Percentiles rank a stretch among this genome's conserved stretches.
These are phyloP conservation scores for Naganishia kalamii DNA, from an alignment of 768 basidiomycete species.

Conservation along the genomic window DNA sequence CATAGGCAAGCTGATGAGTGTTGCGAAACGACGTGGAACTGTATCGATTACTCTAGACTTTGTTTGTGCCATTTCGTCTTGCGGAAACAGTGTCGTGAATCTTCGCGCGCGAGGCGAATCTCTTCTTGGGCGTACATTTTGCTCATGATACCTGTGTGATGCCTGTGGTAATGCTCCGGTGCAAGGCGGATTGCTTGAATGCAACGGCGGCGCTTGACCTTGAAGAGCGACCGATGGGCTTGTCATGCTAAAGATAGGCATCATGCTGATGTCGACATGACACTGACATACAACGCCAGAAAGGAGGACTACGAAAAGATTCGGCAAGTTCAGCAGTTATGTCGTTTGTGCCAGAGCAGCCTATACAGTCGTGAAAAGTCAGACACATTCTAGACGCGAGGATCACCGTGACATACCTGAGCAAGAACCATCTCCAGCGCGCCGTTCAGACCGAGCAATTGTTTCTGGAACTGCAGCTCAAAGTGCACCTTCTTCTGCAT, in stretches of 20 bases:
- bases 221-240: too few species aligned
- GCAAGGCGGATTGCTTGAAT: too few species aligned
- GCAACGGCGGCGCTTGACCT: too few species aligned
- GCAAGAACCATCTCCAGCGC: conserved; percentile 76
- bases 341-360: conserved; percentile 9
- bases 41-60: too few species aligned
- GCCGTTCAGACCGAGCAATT: conserved; percentile 72
- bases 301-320: neutral
- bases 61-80: too few species aligned
- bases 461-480: conserved; percentile 81
- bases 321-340: neutral
- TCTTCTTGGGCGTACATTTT: too few species aligned
- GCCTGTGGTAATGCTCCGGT: too few species aligned
- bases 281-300: neutral
- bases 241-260: too few species aligned
- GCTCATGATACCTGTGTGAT: too few species aligned
- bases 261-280: neutral
- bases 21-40: neutral
- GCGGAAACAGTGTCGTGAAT: too few species aligned
- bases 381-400: neutral
- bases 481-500: conserved; percentile 74
- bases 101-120: too few species aligned
- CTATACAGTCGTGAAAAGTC: neutral
- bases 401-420: conserved; percentile 22
- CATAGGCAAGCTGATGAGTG: neutral